Percentiles rank a stretch among this genome's conserved stretches.
phyloP scores from a whole-genome alignment of 805 yeast species.

The Candida orba region DNA sequence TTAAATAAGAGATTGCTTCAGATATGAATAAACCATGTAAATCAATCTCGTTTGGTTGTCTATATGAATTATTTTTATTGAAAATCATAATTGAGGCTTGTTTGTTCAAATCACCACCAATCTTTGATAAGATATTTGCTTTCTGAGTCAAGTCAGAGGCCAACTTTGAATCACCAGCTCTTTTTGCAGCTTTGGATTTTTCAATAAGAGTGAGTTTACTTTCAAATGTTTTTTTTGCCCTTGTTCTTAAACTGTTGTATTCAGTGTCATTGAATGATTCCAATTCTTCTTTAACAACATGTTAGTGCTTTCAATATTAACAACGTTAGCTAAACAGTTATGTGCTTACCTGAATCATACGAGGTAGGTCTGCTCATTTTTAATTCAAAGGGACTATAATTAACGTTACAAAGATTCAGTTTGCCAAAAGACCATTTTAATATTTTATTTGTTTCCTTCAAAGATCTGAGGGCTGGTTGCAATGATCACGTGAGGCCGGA shows the following conservation, averaged over 20 bases:
- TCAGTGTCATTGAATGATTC: conserved; percentile 21
- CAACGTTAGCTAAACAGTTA: no score
- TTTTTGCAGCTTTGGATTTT: conserved; percentile 70
- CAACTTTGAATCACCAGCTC: conserved; percentile 60
- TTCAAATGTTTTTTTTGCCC: conserved; percentile 49
- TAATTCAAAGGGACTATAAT: no score
- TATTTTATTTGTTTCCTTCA: no score
- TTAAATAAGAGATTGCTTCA: conserved; percentile 76
- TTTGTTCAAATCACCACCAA: conserved; percentile 62
- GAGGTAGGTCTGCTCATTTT: no score
- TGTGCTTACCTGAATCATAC: background rate
- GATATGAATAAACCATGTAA: conserved; percentile 84
- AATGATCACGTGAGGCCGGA: background rate
- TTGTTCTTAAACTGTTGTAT: conserved; percentile 52
- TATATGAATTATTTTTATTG: conserved; percentile 77
- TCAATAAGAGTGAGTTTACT: conserved; percentile 47
- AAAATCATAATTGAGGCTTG: conserved; percentile 89
- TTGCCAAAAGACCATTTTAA: no score
- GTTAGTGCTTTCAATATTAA: no score
- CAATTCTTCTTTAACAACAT: background rate
- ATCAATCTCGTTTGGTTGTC: conserved; percentile 78
- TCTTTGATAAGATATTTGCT: conserved; percentile 47
- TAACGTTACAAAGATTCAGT: no score
- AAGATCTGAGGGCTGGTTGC: background rate
- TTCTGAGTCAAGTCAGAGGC: conserved; percentile 65